Conservation (phyloP, 176 grass and related monocot genomes). For the Coix lacrymajobi region DNA sequence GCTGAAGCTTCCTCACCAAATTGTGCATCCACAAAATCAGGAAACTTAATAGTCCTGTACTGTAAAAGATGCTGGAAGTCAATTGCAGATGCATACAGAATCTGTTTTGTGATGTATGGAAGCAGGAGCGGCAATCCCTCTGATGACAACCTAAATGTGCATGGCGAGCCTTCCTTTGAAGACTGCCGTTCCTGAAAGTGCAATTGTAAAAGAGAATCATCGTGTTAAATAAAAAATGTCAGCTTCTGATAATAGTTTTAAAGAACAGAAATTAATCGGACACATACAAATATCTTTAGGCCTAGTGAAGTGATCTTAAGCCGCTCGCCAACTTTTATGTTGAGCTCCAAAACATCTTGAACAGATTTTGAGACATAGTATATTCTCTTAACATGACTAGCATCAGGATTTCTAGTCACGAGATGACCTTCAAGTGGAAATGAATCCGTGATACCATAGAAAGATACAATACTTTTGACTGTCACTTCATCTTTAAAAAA, state of each 20-base stretch:
- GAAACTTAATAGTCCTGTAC: constrained; percentile 78
- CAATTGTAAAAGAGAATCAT: background rate
- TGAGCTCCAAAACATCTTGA: constrained; percentile 68
- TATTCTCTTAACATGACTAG: constrained; percentile 85
- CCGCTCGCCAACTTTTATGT: constrained; percentile 70
- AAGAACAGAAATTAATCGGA: constrained; percentile 8
- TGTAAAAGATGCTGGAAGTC: constrained; percentile 92
- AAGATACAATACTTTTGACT: constrained; percentile 75
- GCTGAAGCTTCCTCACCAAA: constrained; percentile 62
- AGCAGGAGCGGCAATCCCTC: constrained; percentile 90
- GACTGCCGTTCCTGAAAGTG: constrained; percentile 81
- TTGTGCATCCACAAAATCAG: constrained; percentile 72
- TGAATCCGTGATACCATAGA: constrained; percentile 70
- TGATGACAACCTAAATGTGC: constrained; percentile 84
- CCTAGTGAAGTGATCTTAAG: constrained; percentile 94
- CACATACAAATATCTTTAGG: constrained; percentile 95
- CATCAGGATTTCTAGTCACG: constrained; percentile 80
- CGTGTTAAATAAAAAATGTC: background rate
- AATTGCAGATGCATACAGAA: constrained; percentile 51
- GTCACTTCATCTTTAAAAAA: constrained; percentile 79
- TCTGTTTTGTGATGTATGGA: constrained; percentile 82
- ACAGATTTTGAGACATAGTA: constrained; percentile 93
- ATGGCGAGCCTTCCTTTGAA: constrained; percentile 64
- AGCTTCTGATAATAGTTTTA: background rate
- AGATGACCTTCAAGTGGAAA: constrained; percentile 80